Percentiles rank a stretch among this genome's conserved stretches.
Evolutionary conservation across 2,329 filamentous ascomycete species (phyloP).

Genomic region (Apiospora arundinis): DNA sequence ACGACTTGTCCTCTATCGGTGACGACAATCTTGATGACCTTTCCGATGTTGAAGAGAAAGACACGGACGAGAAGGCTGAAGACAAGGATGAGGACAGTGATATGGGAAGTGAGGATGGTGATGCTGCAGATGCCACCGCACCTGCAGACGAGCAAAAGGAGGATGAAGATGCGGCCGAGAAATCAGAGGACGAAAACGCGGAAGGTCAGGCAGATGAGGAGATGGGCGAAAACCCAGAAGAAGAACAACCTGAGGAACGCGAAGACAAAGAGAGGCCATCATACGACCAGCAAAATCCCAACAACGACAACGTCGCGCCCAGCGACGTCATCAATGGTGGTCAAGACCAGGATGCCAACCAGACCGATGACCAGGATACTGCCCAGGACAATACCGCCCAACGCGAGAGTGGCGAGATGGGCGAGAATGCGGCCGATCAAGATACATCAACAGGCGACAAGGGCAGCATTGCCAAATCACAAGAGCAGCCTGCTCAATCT

Average conservation of each 20-base stretch:
- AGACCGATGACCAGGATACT: slow-evolving; percentile 67
- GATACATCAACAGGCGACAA: slow-evolving; percentile 69
- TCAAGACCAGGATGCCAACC: slow-evolving; percentile 68
- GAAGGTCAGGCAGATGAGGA: slow-evolving; percentile 43
- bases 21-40: slow-evolving; percentile 66
- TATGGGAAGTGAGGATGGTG: slow-evolving; percentile 47
- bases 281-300: slow-evolving; percentile 55
- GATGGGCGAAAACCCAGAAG: slow-evolving; percentile 39
- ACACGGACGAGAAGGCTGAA: slow-evolving; percentile 46
- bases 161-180: slow-evolving; percentile 60
- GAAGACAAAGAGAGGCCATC: slow-evolving; percentile 37
- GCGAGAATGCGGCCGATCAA: slow-evolving; percentile 68
- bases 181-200: slow-evolving; percentile 44
- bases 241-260: slow-evolving; percentile 40
- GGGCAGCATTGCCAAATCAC: slow-evolving; percentile 57
- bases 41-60: slow-evolving; percentile 55
- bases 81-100: slow-evolving; percentile 44
- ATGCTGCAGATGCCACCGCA: slow-evolving; percentile 54
- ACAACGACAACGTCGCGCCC: slow-evolving; percentile 67
- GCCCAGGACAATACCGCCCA: slow-evolving; percentile 66
- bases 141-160: slow-evolving; percentile 57
- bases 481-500: slow-evolving; percentile 51
- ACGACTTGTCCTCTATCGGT: slow-evolving; percentile 56
- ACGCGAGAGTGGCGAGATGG: slow-evolving; percentile 69
- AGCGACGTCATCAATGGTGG: slow-evolving; percentile 70